phyloP scores from a whole-genome alignment of 768 basidiomycete genomes.

The Mrakia gelida region DNA sequence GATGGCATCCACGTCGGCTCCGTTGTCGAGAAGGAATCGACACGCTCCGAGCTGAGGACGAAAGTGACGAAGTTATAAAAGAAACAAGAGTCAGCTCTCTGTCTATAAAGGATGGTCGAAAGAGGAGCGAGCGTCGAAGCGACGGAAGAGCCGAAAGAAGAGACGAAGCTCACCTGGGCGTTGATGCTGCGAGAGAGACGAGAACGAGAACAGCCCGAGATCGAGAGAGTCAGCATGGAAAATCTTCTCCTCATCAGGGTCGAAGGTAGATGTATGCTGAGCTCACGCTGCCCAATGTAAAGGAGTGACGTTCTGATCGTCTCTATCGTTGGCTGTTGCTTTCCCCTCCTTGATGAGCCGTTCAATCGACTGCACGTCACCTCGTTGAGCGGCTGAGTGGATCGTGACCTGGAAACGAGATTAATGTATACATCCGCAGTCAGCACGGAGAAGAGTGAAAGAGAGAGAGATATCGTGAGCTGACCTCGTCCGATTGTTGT shows the following conservation, averaged over 20 bases:
- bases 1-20: conserved; percentile 87
- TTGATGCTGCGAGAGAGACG: conserved; percentile 28
- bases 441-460: not conserved
- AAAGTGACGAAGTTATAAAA: not conserved
- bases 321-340: conserved; percentile 48
- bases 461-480: not conserved
- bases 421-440: not conserved
- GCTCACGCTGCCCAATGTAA: conserved; percentile 84
- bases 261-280: not conserved
- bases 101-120: not conserved
- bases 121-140: not conserved
- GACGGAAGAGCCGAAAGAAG: not conserved
- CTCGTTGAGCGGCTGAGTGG: conserved; percentile 81
- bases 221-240: not conserved
- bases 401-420: conserved; percentile 51
- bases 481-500: not conserved
- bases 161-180: conserved; percentile 24
- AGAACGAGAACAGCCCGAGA: not conserved
- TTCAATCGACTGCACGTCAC: conserved; percentile 61
- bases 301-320: conserved; percentile 87
- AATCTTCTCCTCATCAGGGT: not conserved
- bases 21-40: conserved; percentile 79
- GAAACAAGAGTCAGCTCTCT: not conserved
- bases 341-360: conserved; percentile 21
- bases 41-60: conserved; percentile 65